Evolutionary conservation across 495 filamentous ascomycete genomes (phyloP).

Genomic region (Tricharina praecox): DNA sequence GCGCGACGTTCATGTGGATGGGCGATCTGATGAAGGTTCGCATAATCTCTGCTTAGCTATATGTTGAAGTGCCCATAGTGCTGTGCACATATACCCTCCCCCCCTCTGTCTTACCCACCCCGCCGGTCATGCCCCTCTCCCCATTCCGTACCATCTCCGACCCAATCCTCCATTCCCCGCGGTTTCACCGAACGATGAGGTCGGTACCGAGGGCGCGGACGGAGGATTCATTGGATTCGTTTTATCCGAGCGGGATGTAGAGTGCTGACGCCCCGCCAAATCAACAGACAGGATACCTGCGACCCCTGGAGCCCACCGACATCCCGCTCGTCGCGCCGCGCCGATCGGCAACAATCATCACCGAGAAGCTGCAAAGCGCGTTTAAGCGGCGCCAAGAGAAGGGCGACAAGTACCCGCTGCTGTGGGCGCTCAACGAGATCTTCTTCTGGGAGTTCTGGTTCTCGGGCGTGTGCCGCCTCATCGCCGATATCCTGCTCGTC

Average conservation of each 20-base stretch:
- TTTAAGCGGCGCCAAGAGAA: constrained; percentile 48
- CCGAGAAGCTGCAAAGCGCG: constrained; percentile 43
- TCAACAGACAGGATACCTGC: constrained; percentile 66
- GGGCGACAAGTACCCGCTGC: constrained; percentile 56
- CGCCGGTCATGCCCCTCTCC: no score
- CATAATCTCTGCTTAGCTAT: no score
- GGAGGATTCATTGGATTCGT: no score
- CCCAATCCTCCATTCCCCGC: no score
- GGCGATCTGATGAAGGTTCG: constrained; percentile 48
- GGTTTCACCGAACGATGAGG: no score
- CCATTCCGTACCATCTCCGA: no score
- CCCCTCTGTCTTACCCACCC: no score
- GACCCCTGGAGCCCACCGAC: constrained; percentile 66
- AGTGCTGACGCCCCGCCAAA: no score
- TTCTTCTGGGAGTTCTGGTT: constrained; percentile 74
- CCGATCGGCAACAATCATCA: constrained; percentile 50
- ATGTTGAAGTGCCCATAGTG: no score
- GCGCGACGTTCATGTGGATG: constrained; percentile 51
- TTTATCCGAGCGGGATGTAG: no score
- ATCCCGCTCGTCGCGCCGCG: constrained; percentile 76
- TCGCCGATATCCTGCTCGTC: constrained; percentile 40
- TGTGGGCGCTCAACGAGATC: constrained; percentile 72
- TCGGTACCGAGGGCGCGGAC: no score
- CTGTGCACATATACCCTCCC: no score
- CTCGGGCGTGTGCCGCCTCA: constrained; percentile 60